Base-by-base conservation (phyloP, 2,329 filamentous ascomycete genomes). In the Aureobasidium sp. region DNA sequence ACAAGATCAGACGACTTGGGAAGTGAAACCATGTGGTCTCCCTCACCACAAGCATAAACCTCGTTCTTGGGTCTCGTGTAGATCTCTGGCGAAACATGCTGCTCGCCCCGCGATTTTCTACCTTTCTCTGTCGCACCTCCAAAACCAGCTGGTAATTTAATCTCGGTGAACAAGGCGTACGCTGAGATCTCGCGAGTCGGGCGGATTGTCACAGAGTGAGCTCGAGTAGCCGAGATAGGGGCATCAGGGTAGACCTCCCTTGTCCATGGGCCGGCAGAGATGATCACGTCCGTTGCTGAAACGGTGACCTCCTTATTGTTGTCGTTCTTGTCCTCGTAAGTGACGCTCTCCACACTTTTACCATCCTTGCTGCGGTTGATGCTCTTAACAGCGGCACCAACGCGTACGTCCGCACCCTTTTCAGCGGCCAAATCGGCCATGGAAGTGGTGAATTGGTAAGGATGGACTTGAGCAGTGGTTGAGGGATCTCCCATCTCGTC, bases 11-110 rank as follows among this genome's bases (percentile, higher is more conserved):
- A 86, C 0, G 87, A 87, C 3, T 85, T 78, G 0, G 94, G 94
- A 1, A 99, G 80, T 0, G 90, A 87, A 0, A 90, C 81, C 3
- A 80, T 73, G 1, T 82, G 82, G 71, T 99, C 94, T 27, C 91
- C 90, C 69, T 97, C 92, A 48, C 91, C 94, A 71, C 94, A 99
- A 0, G 91, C 92, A 73, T 99, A 99, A 11, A 96, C 88, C 72
- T 96, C 92, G 61, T 88, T 84, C 71, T 91, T 88, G 0, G 92
- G 92, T 4, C 94, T 83, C 0, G 94, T 89, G 72, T 99, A 99
- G 64, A 97, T 94, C 74, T 99, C 94, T 0, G 94, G 94, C 30
- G 90, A 86, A 13, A 91, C 90, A 21, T 82, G 82, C 32, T 85
- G 80, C 79, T 74, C 82, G 76, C 69, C 74, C 71, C 64, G 61